These are phyloP conservation scores for Coniferiporia sulphurascens DNA, from an alignment of 1,284 basidiomycete species.

Conservation along the genomic window DNA sequence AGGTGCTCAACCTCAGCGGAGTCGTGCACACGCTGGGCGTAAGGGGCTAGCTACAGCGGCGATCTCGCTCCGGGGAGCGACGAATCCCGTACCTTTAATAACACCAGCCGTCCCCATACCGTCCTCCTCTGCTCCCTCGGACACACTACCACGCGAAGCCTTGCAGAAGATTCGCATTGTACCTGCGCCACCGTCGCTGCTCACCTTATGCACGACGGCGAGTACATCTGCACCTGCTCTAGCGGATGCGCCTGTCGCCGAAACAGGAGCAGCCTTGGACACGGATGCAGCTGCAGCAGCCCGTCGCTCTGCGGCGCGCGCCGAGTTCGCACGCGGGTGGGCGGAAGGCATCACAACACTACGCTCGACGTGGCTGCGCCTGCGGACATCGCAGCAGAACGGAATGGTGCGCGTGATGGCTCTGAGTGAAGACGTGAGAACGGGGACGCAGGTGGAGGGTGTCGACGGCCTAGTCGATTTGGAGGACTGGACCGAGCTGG, in stretches of 20 bases:
- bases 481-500: slow-evolving; percentile 2
- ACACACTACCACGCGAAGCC: not conserved
- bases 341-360: slow-evolving; percentile 47
- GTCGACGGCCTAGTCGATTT: slow-evolving; percentile 8
- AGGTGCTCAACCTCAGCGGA: not conserved
- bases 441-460: slow-evolving; percentile 1
- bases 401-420: slow-evolving; percentile 38
- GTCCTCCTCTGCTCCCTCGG: slow-evolving; percentile 1
- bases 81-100: not conserved
- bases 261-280: not conserved
- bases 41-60: slow-evolving; percentile 26
- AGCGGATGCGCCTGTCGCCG: not conserved
- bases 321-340: slow-evolving; percentile 58
- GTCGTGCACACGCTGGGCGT: slow-evolving; percentile 21
- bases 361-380: slow-evolving; percentile 34
- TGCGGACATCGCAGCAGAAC: slow-evolving; percentile 43
- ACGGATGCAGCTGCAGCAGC: not conserved
- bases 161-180: slow-evolving; percentile 37
- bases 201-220: slow-evolving; percentile 37
- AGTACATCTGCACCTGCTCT: slow-evolving; percentile 18
- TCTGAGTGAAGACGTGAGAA: not conserved
- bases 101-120: not conserved
- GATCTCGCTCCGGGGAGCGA: slow-evolving; percentile 23
- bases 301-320: not conserved
- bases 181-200: slow-evolving; percentile 36